Percentiles rank a stretch among this genome's conserved stretches.
Conservation (phyloP, 2,329 filamentous ascomycete genomes). For the Ampelomyces quisqualis region DNA sequence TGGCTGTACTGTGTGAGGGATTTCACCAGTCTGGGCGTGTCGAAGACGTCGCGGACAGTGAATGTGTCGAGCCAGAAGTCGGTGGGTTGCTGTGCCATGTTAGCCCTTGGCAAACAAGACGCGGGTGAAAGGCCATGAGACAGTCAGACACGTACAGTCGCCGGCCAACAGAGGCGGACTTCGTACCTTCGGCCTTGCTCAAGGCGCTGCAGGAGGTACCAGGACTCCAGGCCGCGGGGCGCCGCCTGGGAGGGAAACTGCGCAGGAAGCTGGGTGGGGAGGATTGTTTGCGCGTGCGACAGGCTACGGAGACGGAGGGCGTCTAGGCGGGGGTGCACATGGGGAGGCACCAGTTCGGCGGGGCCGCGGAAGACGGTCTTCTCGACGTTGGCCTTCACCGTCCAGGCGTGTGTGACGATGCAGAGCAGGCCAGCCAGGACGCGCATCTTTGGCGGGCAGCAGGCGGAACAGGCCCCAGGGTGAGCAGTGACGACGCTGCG, state of each 20-base stretch:
- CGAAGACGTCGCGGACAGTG: constrained; percentile 61
- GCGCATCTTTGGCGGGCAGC: constrained; percentile 37
- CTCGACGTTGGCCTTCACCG: constrained; percentile 72
- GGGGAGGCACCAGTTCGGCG: constrained; percentile 56
- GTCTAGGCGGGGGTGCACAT: constrained; percentile 57
- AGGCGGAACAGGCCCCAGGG: neutral
- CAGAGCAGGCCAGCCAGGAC: constrained; percentile 32
- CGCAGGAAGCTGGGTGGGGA: constrained; percentile 66
- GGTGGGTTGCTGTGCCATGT: constrained; percentile 72
- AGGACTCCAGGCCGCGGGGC: constrained; percentile 65
- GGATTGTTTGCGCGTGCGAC: constrained; percentile 53
- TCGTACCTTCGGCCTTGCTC: constrained; percentile 79
- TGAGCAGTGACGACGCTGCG: neutral
- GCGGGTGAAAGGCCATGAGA: constrained; percentile 3
- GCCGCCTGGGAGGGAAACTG: constrained; percentile 62
- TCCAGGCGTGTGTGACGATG: constrained; percentile 37
- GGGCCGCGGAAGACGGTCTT: constrained; percentile 87
- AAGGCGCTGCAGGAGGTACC: constrained; percentile 75
- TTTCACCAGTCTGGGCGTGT: constrained; percentile 62
- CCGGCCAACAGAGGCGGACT: constrained; percentile 88
- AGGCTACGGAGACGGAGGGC: constrained; percentile 66
- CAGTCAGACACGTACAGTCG: constrained; percentile 66
- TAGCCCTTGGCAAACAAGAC: constrained; percentile 16
- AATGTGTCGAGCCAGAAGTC: constrained; percentile 70
- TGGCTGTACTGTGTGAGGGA: constrained; percentile 66